Percentiles rank a stretch among this genome's conserved stretches.
Evolutionary conservation across 2,329 filamentous ascomycete species (phyloP).

Genomic region (Ophiosphaerella herpotricha): DNA sequence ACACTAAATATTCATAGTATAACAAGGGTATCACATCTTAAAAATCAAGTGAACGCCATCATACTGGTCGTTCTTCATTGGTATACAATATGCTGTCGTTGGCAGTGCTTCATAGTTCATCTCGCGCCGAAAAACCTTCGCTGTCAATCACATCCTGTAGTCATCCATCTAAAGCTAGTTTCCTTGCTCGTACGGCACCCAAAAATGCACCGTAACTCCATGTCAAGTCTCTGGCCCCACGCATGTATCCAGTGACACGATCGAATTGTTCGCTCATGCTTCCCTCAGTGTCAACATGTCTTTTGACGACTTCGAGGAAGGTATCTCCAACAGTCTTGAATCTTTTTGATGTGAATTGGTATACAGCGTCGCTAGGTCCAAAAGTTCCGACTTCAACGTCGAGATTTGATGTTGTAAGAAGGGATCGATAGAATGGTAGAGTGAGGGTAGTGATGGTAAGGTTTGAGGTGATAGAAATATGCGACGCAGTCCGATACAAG

Average conservation of each 20-base stretch:
- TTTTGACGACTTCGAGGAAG: constrained; percentile 49
- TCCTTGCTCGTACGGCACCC: constrained; percentile 45
- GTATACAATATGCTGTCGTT: neutral
- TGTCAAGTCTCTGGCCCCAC: constrained; percentile 50
- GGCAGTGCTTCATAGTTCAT: constrained; percentile 13
- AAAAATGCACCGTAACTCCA: constrained; percentile 54
- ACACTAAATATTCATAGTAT: neutral
- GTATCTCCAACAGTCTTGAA: constrained; percentile 45
- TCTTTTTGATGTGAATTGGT: constrained; percentile 36
- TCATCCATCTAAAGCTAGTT: constrained; percentile 11
- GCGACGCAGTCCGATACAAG: constrained; percentile 44
- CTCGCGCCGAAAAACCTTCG: neutral
- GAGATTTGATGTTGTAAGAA: constrained; percentile 35
- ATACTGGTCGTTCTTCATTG: constrained; percentile 2
- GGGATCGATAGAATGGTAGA: constrained; percentile 44
- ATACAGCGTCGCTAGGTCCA: constrained; percentile 29
- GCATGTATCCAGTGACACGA: constrained; percentile 45
- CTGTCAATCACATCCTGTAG: neutral
- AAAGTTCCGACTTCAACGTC: constrained; percentile 30
- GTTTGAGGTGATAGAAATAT: constrained; percentile 29
- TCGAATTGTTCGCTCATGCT: constrained; percentile 53
- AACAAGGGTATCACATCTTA: constrained; percentile 7
- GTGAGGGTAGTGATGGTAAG: constrained; percentile 39
- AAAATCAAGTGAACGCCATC: neutral
- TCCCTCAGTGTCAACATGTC: constrained; percentile 46